Evolutionary conservation across 768 basidiomycete species (phyloP), one percentile per base, ranked within the genome.

Genomic region (Rickenella mellea): DNA sequence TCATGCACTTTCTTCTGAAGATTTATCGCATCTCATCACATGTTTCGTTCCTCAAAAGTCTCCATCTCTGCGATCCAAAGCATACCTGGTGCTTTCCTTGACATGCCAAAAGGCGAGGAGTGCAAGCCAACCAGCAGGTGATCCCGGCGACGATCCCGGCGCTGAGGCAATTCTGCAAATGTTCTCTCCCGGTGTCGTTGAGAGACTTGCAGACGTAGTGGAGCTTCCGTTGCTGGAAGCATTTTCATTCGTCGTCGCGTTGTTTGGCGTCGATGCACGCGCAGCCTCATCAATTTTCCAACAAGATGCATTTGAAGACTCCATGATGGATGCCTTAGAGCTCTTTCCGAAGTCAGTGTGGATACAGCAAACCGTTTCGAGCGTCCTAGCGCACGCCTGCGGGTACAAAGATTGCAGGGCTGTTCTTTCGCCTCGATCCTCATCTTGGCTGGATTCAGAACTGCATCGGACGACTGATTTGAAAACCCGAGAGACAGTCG

Each of bases 251-350:
- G 67, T 91, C 38, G 66, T 72, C n/a, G 86, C 85, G 1, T 64
- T 93, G 15, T 88, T 90, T 53, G 86, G 90, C 55, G 76, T 90
- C n/a, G 86, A 89, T 50, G 72, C 78, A 60, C 63, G 70, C 40
- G 64, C 76, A 1, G 89, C 85, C 8, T 66, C 78, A 8, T 51
- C 67, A 19, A 76, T 93, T 41, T 78, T 91, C 43, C 59, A 64
- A 27, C 66, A 69, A 39, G 80, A 86, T 45, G 80, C 77, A 3
- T 57, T 82, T 12, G 51, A 80, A 25, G 78, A 83, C 28, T 70
- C 71, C 33, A 60, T 90, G 40, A 68, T 76, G 54, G 87, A 91
- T 52, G 69, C 71, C 11, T 69, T 81, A 20, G 89, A 93, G 46
- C 60, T 85, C n/a, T 65, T 64, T 33, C 66, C 75, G 2, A 69